Evolutionary conservation across 148 eudicot species (phyloP).

Genomic region (Nepenthes gracilis): DNA sequence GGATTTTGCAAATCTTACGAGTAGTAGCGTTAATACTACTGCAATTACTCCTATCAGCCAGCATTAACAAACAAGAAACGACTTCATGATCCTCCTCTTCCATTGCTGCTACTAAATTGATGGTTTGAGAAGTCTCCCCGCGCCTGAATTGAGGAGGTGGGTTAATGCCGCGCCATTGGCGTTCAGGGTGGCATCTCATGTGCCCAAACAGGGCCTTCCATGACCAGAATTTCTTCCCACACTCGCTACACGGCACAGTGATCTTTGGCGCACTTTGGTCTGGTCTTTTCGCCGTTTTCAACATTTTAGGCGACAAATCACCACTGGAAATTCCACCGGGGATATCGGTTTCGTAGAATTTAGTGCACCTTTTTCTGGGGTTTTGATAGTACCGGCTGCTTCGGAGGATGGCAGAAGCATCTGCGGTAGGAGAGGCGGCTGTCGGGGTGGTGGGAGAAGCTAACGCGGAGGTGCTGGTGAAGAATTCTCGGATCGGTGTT

Average conservation of each 20-base stretch:
- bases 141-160: conserved; percentile 50
- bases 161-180: conserved; percentile 88
- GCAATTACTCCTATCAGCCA: conserved; percentile 23
- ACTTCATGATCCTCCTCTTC: conserved; percentile 49
- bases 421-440: too few relatives aligned
- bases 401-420: too few relatives aligned
- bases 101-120: neutral
- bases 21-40: neutral
- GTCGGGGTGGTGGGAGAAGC: neutral
- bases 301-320: conserved; percentile 6
- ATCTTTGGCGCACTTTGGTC: conserved; percentile 64
- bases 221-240: conserved; percentile 80
- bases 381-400: too few relatives aligned
- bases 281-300: conserved; percentile 26
- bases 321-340: neutral
- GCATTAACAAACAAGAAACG: conserved; percentile 47
- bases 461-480: too few relatives aligned
- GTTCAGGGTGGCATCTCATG: conserved; percentile 97
- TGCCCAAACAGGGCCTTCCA: conserved; percentile 86
- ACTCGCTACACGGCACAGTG: conserved; percentile 71
- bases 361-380: conserved; percentile 8
- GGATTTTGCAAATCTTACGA: neutral
- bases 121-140: neutral
- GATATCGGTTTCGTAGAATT: conserved; percentile 10
- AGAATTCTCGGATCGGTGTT: too few relatives aligned